Base-by-base conservation (phyloP, 2,329 filamentous ascomycete species). In the Fusarium coicis region DNA sequence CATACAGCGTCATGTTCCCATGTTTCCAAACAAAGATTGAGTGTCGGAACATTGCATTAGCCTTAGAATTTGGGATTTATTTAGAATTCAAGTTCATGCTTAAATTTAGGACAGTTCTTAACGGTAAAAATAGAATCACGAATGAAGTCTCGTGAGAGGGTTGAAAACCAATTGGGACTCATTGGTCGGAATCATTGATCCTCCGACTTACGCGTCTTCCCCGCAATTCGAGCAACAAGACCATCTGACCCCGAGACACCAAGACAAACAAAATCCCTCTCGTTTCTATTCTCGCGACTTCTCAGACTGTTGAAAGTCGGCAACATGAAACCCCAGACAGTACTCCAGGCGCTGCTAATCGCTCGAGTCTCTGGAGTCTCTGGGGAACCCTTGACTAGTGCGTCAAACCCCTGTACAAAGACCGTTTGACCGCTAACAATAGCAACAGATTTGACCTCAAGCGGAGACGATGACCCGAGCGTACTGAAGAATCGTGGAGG, bases 381-480 rank as follows among this genome's bases (percentile, higher is more conserved):
- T 28, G 49, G 28, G 18, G 49, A 54, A 66, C 34, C 60, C 21
- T 34, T 65, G 63, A 23, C 60, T 36, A 54, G 63, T 66, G n/a
- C 42, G 60, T 7, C 10, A 65, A 30, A 7, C 30, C 40, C 62
- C 32, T n/a, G 26, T 21, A 18, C 11, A 14, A 19, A 23, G n/a
- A 59, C 26, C 28, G 36, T 39, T 23, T 4, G 15, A 11, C 32
- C 61, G 10, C 60, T 66, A 58, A 65, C 60, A 23, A 40, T 56
- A 12, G 37, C 23, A 19, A 16, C n/a, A 65, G 49, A 32, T 11
- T 16, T 30, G 18, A 37, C 36, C 19, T 43, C 36, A 23, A 68
- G 4, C 37, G 28, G 21, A 30, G 28, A 34, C 28, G 12, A 55
- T 4, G 11, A 10, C 7, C 28, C 16, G n/a, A 44, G 5, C 5